Percentiles rank a stretch among this genome's conserved stretches.
Evolutionary conservation across 192 early-diverging fungal genomes (phyloP).

Genomic region (Phlyctochytrium bullatum): DNA sequence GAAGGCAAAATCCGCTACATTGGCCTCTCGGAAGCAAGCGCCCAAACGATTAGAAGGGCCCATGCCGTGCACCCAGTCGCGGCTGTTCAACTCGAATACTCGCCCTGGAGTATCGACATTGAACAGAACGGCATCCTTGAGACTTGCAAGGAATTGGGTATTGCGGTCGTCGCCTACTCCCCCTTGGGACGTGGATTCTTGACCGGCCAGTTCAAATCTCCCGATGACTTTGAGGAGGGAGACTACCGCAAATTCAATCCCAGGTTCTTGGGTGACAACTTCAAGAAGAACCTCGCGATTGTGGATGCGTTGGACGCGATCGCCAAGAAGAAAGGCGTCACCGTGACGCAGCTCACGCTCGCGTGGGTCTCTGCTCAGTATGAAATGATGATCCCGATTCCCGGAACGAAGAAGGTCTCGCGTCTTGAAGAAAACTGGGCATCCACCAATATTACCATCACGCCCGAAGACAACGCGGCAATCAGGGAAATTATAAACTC

Average conservation of each 20-base stretch:
- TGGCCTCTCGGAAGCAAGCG: slow-evolving; percentile 59
- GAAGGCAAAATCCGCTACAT: slow-evolving; percentile 64
- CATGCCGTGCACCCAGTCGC: slow-evolving; percentile 68
- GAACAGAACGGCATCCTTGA: slow-evolving; percentile 66
- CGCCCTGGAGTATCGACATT: slow-evolving; percentile 59
- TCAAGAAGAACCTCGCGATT: slow-evolving; percentile 53
- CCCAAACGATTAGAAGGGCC: slow-evolving; percentile 59
- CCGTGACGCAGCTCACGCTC: slow-evolving; percentile 52
- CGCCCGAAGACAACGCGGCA: slow-evolving; percentile 33
- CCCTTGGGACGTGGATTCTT: slow-evolving; percentile 61
- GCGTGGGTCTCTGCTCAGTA: slow-evolving; percentile 66
- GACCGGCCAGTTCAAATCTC: slow-evolving; percentile 54
- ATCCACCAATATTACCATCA: slow-evolving; percentile 32
- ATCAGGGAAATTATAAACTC: slow-evolving; percentile 31
- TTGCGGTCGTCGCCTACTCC: slow-evolving; percentile 55
- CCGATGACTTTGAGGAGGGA: slow-evolving; percentile 48
- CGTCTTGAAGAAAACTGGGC: slow-evolving; percentile 40
- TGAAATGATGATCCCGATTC: slow-evolving; percentile 39
- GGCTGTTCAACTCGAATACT: slow-evolving; percentile 42
- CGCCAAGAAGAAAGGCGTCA: slow-evolving; percentile 41
- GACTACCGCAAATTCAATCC: slow-evolving; percentile 54
- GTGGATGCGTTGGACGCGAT: slow-evolving; percentile 37
- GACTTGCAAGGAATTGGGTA: slow-evolving; percentile 59
- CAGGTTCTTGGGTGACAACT: slow-evolving; percentile 60
- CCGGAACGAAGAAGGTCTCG: slow-evolving; percentile 39